Percentiles rank a stretch among this genome's conserved stretches.
These are phyloP conservation scores for Xerocomellus amylosporus DNA, from an alignment of 768 basidiomycete genomes.

Conservation along the genomic window DNA sequence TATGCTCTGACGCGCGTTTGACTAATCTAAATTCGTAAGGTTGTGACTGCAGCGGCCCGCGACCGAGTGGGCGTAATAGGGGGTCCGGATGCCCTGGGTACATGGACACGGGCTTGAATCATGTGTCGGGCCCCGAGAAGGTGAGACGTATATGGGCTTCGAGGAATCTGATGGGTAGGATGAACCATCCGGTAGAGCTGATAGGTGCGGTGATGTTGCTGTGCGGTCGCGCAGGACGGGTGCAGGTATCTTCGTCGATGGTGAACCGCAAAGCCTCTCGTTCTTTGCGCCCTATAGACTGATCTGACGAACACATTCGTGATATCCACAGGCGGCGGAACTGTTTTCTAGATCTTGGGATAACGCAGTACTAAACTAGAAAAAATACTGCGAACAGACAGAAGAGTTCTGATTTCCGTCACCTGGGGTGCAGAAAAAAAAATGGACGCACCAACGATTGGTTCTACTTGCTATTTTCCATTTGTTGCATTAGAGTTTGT, in stretches of 20 bases:
- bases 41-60: conserved; percentile 36
- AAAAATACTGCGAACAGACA: neutral
- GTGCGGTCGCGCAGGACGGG: conserved; percentile 41
- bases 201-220: conserved; percentile 40
- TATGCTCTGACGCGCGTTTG: neutral
- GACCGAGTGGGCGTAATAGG: conserved; percentile 42
- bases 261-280: conserved; percentile 24
- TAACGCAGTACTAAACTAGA: neutral
- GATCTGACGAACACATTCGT: neutral
- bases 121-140: conserved; percentile 31
- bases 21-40: neutral
- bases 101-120: conserved; percentile 43
- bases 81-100: conserved; percentile 44
- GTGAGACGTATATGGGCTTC: conserved; percentile 37
- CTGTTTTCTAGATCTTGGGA: conserved; percentile 16
- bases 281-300: neutral
- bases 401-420: neutral
- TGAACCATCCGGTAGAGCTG: conserved; percentile 42
- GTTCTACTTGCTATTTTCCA: neutral
- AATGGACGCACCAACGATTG: neutral
- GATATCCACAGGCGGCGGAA: conserved; percentile 18
- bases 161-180: conserved; percentile 43
- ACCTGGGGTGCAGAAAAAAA: neutral
- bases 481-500: neutral
- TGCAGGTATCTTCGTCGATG: conserved; percentile 41